Conservation (phyloP, 176 grass and related monocot species). For the Musa troglodytarum region DNA sequence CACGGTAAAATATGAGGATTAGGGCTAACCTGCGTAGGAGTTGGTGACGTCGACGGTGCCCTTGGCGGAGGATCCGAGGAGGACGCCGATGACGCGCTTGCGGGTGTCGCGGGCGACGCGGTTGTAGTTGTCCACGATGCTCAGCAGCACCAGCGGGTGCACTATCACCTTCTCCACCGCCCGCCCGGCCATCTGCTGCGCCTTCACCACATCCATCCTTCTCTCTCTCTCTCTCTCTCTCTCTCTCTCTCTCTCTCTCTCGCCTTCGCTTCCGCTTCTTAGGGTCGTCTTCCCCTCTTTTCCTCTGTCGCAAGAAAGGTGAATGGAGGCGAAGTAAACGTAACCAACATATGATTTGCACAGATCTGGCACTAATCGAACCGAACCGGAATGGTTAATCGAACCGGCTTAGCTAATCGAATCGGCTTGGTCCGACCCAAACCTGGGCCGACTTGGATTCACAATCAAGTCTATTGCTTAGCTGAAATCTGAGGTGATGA, state of each 20-base stretch:
- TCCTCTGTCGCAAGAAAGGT: no score
- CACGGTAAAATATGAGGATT: not conserved
- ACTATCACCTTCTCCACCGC: slow-evolving; percentile 82
- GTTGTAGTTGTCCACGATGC: slow-evolving; percentile 99
- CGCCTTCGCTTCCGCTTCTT: not conserved
- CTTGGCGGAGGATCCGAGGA: slow-evolving; percentile 68
- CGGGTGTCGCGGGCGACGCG: slow-evolving; percentile 80
- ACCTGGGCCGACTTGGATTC: no score
- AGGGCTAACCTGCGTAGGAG: slow-evolving; percentile 70
- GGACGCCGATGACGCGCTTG: slow-evolving; percentile 87
- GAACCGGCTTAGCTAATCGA: no score
- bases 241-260: slow-evolving; percentile 12
- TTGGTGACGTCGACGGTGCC: slow-evolving; percentile 88
- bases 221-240: not conserved
- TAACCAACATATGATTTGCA: no score
- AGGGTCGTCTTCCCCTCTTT: not conserved
- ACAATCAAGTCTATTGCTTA: no score
- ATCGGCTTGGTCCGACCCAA: no score
- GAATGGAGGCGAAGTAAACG: no score
- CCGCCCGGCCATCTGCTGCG: slow-evolving; percentile 71
- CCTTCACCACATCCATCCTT: slow-evolving; percentile 87
- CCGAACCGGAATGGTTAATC: no score
- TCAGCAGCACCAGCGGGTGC: slow-evolving; percentile 87
- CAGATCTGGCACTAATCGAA: no score
- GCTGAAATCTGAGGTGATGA: no score